Base-by-base conservation (phyloP, 106 monocot species). In the Apostasia ramifera region DNA sequence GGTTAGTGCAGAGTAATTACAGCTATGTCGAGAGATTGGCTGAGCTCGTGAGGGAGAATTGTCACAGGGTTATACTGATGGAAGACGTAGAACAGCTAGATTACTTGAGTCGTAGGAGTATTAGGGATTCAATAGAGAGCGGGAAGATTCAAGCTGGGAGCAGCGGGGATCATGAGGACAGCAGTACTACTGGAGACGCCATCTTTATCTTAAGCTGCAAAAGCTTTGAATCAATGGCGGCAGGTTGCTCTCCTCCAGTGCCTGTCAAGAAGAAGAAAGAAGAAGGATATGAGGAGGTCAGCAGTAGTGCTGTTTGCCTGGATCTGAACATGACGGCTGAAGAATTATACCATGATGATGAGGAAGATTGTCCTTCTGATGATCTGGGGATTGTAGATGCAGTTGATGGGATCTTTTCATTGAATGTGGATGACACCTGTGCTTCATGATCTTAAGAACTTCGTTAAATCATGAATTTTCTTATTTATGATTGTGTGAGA, bases 191-290 rank as follows among this genome's bases (percentile, higher is more conserved):
- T 40, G 61, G 61, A 2, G 91, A 95, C 61, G 83, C 86, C 1
- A 91, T 95, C 37, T 54, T 95, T 3, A 69, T 95, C 4, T 71
- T 95, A 57, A 91, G 88, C 53, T 95, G 91, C 64, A 81, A 88
- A 13, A 81, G 53, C 43, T 88, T 81, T 41, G 83, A 84, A 14
- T 83, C 79, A 2, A 79, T 79, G 50, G 83, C 87, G 12, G 80
- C 79, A 46, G 87, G 77, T 71, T 85, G 71, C 48, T 85, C 86
- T 54, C 90, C 84, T 66, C 60, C 56, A 1, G 26, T 26, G 26
- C 13, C 2, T 58, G 9, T 69, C 6, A 84, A 81, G 66, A 59
- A 75, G 42, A 91, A 69, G 41, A 6, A 44, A 3, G 73, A 68
- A 46, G 66, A 56, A 5, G 68, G 59, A 13, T 47, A 68, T 1